Evolutionary conservation across 805 yeast genomes (phyloP).

Genomic region (Zygoascus biomembranicola): DNA sequence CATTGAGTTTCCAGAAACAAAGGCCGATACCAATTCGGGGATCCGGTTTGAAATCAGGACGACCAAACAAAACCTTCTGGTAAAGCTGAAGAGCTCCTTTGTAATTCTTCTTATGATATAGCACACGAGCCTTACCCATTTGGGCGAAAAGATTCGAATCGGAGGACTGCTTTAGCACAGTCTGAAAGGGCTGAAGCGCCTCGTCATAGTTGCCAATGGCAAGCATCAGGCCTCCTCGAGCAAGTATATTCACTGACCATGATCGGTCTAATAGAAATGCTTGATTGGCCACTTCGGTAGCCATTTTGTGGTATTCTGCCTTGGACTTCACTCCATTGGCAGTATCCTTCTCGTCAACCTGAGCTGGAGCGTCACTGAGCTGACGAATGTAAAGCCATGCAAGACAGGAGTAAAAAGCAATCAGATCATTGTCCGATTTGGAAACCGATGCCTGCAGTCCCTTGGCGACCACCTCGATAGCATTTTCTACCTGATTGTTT

Average conservation of each 20-base stretch:
- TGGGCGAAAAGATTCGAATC: constrained; percentile 65
- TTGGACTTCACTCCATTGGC: constrained; percentile 16
- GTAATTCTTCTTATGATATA: constrained; percentile 65
- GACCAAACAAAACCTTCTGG: constrained; percentile 69
- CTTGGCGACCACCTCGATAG: constrained; percentile 51
- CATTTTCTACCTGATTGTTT: constrained; percentile 49
- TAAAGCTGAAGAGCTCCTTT: constrained; percentile 67
- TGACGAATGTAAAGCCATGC: constrained; percentile 55
- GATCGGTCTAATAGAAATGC: constrained; percentile 41
- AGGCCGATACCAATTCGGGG: constrained; percentile 92
- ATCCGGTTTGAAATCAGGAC: constrained; percentile 75
- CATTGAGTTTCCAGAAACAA: constrained; percentile 85
- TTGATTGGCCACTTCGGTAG: constrained; percentile 39
- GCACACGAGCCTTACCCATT: constrained; percentile 75
- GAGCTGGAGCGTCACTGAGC: constrained; percentile 25
- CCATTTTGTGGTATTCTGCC: constrained; percentile 30
- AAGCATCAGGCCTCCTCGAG: constrained; percentile 58
- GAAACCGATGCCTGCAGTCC: constrained; percentile 38
- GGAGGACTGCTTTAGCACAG: constrained; percentile 42
- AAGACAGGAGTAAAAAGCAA: constrained; percentile 50
- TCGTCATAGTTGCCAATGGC: constrained; percentile 57
- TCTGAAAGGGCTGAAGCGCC: constrained; percentile 63
- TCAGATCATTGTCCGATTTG: constrained; percentile 31
- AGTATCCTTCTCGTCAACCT: constrained; percentile 10
- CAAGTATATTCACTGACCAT: constrained; percentile 43